These are phyloP conservation scores for Tolypocladium cylindrosporum DNA, from an alignment of 2,329 filamentous ascomycete species.

Conservation along the genomic window DNA sequence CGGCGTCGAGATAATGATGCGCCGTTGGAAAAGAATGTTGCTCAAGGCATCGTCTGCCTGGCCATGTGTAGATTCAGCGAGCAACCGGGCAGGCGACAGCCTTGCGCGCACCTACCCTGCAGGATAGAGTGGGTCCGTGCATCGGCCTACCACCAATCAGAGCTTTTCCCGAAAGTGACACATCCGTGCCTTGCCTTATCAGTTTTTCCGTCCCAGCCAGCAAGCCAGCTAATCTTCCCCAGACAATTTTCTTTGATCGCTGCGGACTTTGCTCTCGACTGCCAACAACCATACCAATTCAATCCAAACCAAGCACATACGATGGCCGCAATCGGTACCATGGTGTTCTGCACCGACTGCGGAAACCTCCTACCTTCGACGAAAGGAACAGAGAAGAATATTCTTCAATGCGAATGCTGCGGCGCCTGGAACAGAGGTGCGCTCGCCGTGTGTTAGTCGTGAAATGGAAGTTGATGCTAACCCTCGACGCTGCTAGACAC, in stretches of 20 bases:
- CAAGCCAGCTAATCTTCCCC: neutral
- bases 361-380: slow-evolving; percentile 81
- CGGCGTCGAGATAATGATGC: neutral
- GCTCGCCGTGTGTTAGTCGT: slow-evolving; percentile 8
- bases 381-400: slow-evolving; percentile 63
- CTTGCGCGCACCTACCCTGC: slow-evolving; percentile 6
- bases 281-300: neutral
- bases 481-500: slow-evolving; percentile 42
- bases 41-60: neutral
- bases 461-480: slow-evolving; percentile 5
- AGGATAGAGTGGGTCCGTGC: slow-evolving; percentile 1
- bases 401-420: slow-evolving; percentile 77
- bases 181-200: slow-evolving; percentile 11
- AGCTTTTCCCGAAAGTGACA: slow-evolving; percentile 12
- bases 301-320: slow-evolving; percentile 4
- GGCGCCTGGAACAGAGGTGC: slow-evolving; percentile 75
- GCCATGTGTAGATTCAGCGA: neutral
- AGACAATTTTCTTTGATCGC: neutral
- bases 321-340: slow-evolving; percentile 84
- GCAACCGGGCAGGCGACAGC: slow-evolving; percentile 1
- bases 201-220: slow-evolving; percentile 18
- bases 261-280: neutral
- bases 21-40: neutral
- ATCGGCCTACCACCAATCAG: slow-evolving; percentile 2
- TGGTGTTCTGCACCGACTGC: slow-evolving; percentile 89